phyloP scores from a whole-genome alignment of 208 protist species.

The Crithidia fasciculata region DNA sequence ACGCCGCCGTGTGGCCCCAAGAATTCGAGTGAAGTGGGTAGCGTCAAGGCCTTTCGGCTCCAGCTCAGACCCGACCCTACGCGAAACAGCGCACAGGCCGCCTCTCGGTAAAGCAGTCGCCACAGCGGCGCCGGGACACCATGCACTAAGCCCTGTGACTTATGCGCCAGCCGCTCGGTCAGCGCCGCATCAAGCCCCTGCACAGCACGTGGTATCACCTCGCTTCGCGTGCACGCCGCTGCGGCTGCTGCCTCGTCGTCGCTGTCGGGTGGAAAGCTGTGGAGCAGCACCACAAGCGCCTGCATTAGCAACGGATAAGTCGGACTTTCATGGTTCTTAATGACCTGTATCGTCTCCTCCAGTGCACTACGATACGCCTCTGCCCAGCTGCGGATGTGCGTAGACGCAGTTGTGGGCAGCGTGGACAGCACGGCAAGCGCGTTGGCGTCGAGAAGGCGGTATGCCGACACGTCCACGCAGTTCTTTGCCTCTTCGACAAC shows the following conservation, averaged over 20 bases:
- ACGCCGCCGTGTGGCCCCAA: neutral
- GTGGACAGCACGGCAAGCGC: conserved; percentile 19
- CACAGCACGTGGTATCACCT: conserved; percentile 6
- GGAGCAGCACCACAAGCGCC: conserved; percentile 17
- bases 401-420: neutral
- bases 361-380: conserved; percentile 3
- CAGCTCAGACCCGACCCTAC: conserved; percentile 28
- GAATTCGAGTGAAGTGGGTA: neutral
- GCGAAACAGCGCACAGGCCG: conserved; percentile 4
- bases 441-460: conserved; percentile 33
- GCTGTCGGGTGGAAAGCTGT: conserved; percentile 13
- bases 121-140: conserved; percentile 17
- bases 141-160: neutral
- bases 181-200: conserved; percentile 11
- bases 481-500: conserved; percentile 27
- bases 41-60: conserved; percentile 12
- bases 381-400: neutral
- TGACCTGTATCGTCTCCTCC: conserved; percentile 23
- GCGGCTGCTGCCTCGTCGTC: neutral
- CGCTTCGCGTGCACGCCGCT: neutral
- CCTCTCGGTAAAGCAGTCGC: conserved; percentile 15
- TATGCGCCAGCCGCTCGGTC: neutral
- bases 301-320: conserved; percentile 21
- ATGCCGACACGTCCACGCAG: conserved; percentile 25
- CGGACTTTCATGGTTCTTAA: conserved; percentile 32